Percentiles rank a stretch among this genome's conserved stretches.
Conservation (phyloP, 2,329 filamentous ascomycete genomes). For the Aspergillus novofumigatus region DNA sequence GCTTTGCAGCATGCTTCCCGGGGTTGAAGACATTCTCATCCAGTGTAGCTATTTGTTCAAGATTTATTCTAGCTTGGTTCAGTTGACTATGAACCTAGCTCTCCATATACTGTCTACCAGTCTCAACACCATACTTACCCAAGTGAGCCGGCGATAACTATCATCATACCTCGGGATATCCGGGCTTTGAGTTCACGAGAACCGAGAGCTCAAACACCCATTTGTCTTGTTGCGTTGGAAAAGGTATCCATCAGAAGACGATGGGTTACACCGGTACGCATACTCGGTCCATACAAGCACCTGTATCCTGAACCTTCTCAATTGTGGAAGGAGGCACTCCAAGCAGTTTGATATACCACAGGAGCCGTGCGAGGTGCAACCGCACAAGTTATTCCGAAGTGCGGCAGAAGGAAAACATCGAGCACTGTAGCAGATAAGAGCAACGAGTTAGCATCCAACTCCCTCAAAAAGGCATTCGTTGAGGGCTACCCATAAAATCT, state of each 20-base stretch:
- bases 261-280: not conserved
- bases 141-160: too few species aligned
- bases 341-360: not conserved
- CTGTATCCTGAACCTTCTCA: not conserved
- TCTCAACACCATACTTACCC: too few species aligned
- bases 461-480: not conserved
- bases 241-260: not conserved
- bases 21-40: too few species aligned
- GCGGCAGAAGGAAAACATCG: not conserved
- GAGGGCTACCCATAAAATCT: not conserved
- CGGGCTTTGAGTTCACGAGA: not conserved
- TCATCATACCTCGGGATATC: not conserved
- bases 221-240: too few species aligned
- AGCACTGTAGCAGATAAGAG: not conserved
- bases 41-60: too few species aligned
- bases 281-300: not conserved
- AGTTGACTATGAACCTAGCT: too few species aligned
- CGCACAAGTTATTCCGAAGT: not conserved
- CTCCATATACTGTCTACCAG: too few species aligned
- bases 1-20: not conserved
- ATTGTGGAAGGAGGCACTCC: not conserved
- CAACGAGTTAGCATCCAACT: not conserved
- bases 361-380: not conserved
- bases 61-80: too few species aligned
- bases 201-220: too few species aligned